A percentile compares a stretch with the other conserved stretches of the same genome.
These are phyloP conservation scores for Fagus crenata DNA, from an alignment of 306 rosid species.

Conservation along the genomic window DNA sequence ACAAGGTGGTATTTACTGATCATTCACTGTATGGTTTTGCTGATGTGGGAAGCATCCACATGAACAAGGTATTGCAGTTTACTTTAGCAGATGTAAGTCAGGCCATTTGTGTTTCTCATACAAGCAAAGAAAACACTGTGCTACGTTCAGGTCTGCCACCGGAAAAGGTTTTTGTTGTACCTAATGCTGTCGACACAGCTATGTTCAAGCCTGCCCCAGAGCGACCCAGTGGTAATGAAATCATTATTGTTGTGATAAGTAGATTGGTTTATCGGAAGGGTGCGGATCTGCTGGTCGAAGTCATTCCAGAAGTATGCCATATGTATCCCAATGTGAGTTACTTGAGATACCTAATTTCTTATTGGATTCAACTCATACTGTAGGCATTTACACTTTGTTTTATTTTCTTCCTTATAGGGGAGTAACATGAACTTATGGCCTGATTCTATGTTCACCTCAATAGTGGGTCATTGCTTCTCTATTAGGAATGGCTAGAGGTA, in stretches of 20 bases:
- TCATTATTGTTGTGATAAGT: conserved; percentile 82
- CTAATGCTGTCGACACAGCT: conserved; percentile 92
- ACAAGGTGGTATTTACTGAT: conserved; percentile 84
- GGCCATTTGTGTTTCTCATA: conserved; percentile 95
- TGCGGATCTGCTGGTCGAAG: conserved; percentile 91
- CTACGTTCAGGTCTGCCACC: conserved; percentile 85
- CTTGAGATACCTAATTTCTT: conserved; percentile 8
- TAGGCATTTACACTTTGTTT: not conserved
- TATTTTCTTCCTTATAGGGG: not conserved
- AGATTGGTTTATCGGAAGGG: conserved; percentile 92
- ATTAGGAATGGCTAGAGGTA: not conserved
- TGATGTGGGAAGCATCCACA: conserved; percentile 90
- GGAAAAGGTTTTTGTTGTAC: conserved; percentile 84
- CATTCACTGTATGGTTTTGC: conserved; percentile 92
- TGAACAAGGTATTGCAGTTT: conserved; percentile 96
- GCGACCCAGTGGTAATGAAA: conserved; percentile 52
- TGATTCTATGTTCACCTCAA: not conserved
- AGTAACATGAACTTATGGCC: not conserved
- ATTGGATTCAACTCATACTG: not conserved
- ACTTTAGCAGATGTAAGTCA: conserved; percentile 88
- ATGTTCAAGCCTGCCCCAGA: conserved; percentile 84
- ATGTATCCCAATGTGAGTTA: conserved; percentile 70
- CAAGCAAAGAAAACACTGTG: conserved; percentile 94
- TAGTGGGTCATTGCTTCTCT: not conserved
- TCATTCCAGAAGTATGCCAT: conserved; percentile 88